These are phyloP conservation scores for Pseudocercospora fijiensis DNA, from an alignment of 2,329 filamentous ascomycete genomes.

Conservation along the genomic window DNA sequence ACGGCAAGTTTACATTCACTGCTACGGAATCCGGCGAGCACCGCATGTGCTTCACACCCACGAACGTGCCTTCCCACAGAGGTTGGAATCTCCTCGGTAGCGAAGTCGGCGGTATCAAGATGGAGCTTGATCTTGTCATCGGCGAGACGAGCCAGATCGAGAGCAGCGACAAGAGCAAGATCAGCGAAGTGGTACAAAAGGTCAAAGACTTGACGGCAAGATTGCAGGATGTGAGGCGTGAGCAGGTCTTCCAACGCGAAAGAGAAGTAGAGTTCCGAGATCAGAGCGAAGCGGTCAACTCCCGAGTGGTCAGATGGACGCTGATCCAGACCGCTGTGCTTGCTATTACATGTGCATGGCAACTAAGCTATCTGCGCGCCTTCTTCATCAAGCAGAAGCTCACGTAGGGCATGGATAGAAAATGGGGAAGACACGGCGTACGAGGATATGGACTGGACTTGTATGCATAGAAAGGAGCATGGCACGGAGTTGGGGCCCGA, in stretches of 20 bases:
- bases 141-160: slow-evolving; percentile 93
- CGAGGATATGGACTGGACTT: neutral
- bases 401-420: slow-evolving; percentile 57
- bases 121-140: slow-evolving; percentile 87
- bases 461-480: slow-evolving; percentile 16
- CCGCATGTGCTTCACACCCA: slow-evolving; percentile 88
- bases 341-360: slow-evolving; percentile 89
- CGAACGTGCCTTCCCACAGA: slow-evolving; percentile 65
- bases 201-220: slow-evolving; percentile 86
- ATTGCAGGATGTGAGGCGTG: slow-evolving; percentile 81
- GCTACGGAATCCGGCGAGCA: slow-evolving; percentile 94
- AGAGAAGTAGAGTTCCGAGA: slow-evolving; percentile 97
- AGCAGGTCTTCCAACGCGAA: slow-evolving; percentile 98
- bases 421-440: neutral
- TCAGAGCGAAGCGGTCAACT: slow-evolving; percentile 91
- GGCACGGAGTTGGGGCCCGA: slow-evolving; percentile 10
- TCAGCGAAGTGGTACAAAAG: slow-evolving; percentile 82
- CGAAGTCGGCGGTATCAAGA: slow-evolving; percentile 73
- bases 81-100: slow-evolving; percentile 69
- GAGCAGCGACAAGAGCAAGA: slow-evolving; percentile 88
- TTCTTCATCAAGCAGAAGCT: slow-evolving; percentile 99
- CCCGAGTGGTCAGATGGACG: slow-evolving; percentile 90
- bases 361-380: slow-evolving; percentile 87
- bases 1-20: slow-evolving; percentile 91
- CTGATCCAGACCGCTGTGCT: slow-evolving; percentile 83